A percentile compares a stretch with the other conserved stretches of the same genome.
phyloP scores from a whole-genome alignment of 768 basidiomycete genomes.

The Hemileccinum rubropunctum region DNA sequence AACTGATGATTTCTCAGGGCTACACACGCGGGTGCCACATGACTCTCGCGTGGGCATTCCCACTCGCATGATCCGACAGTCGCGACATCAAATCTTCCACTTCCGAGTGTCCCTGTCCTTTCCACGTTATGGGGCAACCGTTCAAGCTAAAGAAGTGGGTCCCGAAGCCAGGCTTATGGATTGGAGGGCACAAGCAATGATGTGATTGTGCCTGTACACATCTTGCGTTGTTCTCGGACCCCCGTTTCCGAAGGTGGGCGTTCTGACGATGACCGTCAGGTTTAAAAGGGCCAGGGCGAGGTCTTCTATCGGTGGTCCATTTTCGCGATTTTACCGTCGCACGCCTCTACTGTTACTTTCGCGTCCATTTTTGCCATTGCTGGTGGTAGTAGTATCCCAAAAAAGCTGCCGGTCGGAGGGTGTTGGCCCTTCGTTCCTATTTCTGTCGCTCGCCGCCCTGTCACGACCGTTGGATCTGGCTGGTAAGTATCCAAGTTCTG shows the following conservation, averaged over 20 bases:
- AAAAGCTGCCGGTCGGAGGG: neutral
- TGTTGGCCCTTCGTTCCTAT: neutral
- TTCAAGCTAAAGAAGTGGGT: constrained; percentile 2
- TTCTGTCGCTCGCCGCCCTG: neutral
- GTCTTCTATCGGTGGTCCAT: neutral
- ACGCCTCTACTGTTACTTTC: neutral
- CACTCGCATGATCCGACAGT: constrained; percentile 9
- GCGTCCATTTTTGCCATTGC: neutral
- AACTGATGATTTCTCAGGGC: constrained; percentile 3
- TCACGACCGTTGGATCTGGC: neutral
- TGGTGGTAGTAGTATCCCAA: neutral
- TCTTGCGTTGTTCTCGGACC: constrained; percentile 1
- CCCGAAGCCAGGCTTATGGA: constrained; percentile 3
- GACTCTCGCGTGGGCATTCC: constrained; percentile 16
- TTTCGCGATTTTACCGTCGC: constrained; percentile 3
- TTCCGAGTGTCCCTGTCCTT: constrained; percentile 9
- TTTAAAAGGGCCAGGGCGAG: constrained; percentile 14
- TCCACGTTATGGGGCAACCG: constrained; percentile 6
- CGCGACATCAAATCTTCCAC: constrained; percentile 17
- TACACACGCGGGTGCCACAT: constrained; percentile 5
- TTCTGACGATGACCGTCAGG: constrained; percentile 1
- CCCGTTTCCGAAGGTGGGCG: constrained; percentile 9
- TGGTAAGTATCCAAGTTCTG: constrained; percentile 7
- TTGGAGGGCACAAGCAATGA: constrained; percentile 1
- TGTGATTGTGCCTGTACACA: constrained; percentile 20